Evolutionary conservation across 305 asterid species (phyloP), one percentile per base, ranked within the genome.

Genomic region (Caryopteris hybrid): DNA sequence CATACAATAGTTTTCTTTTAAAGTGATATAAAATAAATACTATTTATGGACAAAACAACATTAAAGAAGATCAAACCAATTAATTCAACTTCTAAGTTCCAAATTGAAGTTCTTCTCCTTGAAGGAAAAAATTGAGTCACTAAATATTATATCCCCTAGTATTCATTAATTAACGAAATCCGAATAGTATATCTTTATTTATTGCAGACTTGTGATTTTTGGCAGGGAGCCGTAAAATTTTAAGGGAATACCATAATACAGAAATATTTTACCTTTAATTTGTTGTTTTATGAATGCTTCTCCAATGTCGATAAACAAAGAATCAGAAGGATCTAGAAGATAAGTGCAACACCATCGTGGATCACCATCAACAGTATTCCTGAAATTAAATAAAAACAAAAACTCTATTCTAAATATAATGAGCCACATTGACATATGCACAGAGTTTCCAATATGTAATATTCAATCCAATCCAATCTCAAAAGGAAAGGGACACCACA

Each of bases 241-340:
- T 27, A 46, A 63, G 55, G 17, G 63, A 60, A 55, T 21, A 64
- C 20, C 25, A 61, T 59, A 63, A 31, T 23, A 46, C 6, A 34
- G 9, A 8, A 51, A 34, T 34, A 57, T 21, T 50, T 71, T 47
- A 82, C 99, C 99, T 84, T 81, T 81, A 29, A 85, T 65, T 86
- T 91, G 99, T 52, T 81, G 74, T 69, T 51, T 80, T 45, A 94
- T 84, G 79, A 91, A 94, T 23, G 99, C 91, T 78, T 84, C 94
- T 69, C 99, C 97, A 73, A 94, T 89, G 78, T 87, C 76, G 23
- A 84, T 64, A 83, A 94, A 94, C 73, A 94, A 78, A 69, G 97
- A 86, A 74, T 94, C 99, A 45, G 99, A 85, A 59, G 99, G 97
- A 78, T 86, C 91, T 13, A 94, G 88, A 84, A 94, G 99, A 81